Percentiles rank a stretch among this genome's conserved stretches.
Evolutionary conservation across 1,139 yeast genomes (phyloP).

Genomic region (Nakaseomyces sp.): DNA sequence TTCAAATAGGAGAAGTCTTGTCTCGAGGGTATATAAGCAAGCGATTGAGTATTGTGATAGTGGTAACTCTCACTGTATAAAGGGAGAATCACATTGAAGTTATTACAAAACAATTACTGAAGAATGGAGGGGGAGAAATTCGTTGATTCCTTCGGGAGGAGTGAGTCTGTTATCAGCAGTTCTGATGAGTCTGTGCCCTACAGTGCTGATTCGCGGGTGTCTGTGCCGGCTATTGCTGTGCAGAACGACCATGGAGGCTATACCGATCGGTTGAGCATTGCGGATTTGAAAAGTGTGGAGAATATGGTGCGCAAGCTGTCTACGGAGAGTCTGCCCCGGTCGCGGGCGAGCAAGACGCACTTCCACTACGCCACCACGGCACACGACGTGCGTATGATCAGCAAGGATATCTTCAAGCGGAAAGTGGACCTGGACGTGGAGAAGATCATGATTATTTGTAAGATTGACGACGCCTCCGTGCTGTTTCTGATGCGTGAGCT

Average conservation of each 20-base stretch:
- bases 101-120: too few species aligned
- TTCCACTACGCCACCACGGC: conserved; percentile 77
- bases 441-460: conserved; percentile 73
- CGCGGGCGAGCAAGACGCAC: conserved; percentile 41
- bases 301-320: conserved; percentile 19
- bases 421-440: conserved; percentile 62
- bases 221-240: conserved; percentile 7
- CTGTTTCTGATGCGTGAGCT: conserved; percentile 67
- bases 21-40: too few species aligned
- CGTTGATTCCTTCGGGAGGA: neutral
- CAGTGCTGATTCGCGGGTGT: neutral
- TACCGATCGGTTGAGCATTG: conserved; percentile 7
- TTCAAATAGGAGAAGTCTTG: too few species aligned
- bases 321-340: conserved; percentile 13
- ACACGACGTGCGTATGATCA: conserved; percentile 72
- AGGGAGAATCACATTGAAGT: too few species aligned
- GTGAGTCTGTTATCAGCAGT: neutral
- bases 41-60: too few species aligned
- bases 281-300: conserved; percentile 14
- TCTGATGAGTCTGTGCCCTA: neutral
- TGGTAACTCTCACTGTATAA: too few species aligned
- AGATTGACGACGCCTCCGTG: conserved; percentile 73
- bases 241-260: conserved; percentile 7
- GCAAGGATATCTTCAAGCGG: conserved; percentile 65
- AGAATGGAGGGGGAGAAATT: neutral